These are phyloP conservation scores for Aspergillus nanangensis DNA, from an alignment of 495 filamentous ascomycete genomes.

Conservation along the genomic window DNA sequence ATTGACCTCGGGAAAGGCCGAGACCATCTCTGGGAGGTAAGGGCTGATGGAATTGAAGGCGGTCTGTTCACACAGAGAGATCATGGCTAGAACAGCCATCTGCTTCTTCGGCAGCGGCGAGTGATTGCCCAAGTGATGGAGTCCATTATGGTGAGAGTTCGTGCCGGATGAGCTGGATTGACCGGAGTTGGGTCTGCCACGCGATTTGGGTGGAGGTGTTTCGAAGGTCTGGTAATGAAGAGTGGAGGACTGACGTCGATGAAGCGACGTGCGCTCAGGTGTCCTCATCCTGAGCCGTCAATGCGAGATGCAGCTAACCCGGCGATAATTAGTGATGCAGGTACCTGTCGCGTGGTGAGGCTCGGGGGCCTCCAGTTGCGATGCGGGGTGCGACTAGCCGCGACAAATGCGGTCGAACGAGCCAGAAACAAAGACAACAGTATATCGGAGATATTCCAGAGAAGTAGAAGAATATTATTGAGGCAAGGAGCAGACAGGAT, in stretches of 20 bases:
- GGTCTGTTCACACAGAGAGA: constrained; percentile 90
- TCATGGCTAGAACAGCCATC: constrained; percentile 77
- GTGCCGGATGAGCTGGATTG: constrained; percentile 40
- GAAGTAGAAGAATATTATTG: not conserved
- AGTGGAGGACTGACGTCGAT: constrained; percentile 57
- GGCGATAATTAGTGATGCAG: not conserved
- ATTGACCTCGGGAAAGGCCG: constrained; percentile 76
- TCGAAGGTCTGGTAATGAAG: constrained; percentile 94
- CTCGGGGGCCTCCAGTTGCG: not conserved
- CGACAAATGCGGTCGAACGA: too few relatives aligned
- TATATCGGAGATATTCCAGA: too few relatives aligned
- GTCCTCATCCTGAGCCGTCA: constrained; percentile 19
- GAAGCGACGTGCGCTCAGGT: constrained; percentile 38
- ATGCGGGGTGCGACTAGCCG: not conserved
- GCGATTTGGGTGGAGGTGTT: constrained; percentile 79
- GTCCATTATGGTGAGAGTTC: constrained; percentile 23
- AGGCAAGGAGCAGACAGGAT: not conserved
- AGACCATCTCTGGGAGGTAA: constrained; percentile 89
- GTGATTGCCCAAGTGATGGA: constrained; percentile 32
- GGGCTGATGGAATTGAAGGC: constrained; percentile 96
- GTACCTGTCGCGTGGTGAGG: not conserved
- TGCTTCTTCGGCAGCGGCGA: constrained; percentile 81
- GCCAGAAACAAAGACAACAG: too few relatives aligned
- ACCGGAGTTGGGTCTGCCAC: constrained; percentile 53
- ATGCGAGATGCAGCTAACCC: not conserved